Evolutionary conservation across 176 grass and related monocot species (phyloP).

Genomic region (Puya raimondii): DNA sequence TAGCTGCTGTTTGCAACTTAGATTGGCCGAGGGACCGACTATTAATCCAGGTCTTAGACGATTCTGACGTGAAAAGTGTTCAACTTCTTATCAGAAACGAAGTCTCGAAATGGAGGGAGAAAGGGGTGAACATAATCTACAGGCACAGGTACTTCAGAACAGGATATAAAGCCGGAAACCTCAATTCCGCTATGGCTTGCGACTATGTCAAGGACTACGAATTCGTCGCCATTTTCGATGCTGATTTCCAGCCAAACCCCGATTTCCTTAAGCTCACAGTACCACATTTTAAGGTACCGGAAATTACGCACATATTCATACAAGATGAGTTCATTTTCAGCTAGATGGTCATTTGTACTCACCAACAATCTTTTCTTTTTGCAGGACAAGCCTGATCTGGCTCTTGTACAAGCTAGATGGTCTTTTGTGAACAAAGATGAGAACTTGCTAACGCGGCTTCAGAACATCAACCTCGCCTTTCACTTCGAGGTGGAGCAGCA

Average conservation of each 20-base stretch:
- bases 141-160: conserved; percentile 58
- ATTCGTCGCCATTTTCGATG: conserved; percentile 85
- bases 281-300: conserved; percentile 71
- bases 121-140: conserved; percentile 60
- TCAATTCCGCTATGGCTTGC: conserved; percentile 85
- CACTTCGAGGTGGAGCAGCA: conserved; percentile 98
- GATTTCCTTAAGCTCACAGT: conserved; percentile 76
- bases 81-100: conserved; percentile 64
- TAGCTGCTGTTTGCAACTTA: conserved; percentile 60
- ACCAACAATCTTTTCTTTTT: conserved; percentile 10
- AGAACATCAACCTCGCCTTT: conserved; percentile 86
- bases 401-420: conserved; percentile 85
- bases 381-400: conserved; percentile 73
- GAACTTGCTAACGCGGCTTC: conserved; percentile 72
- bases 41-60: conserved; percentile 70
- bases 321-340: not conserved
- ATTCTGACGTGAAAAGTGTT: conserved; percentile 60
- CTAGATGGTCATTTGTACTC: not conserved
- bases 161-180: conserved; percentile 86
- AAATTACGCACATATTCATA: not conserved
- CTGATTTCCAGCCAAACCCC: conserved; percentile 59
- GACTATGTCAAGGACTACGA: conserved; percentile 82
- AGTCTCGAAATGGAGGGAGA: conserved; percentile 63
- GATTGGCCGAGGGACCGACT: conserved; percentile 68
- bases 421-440: conserved; percentile 88